phyloP scores from a whole-genome alignment of 768 basidiomycete species.

The Boletus speciosus region DNA sequence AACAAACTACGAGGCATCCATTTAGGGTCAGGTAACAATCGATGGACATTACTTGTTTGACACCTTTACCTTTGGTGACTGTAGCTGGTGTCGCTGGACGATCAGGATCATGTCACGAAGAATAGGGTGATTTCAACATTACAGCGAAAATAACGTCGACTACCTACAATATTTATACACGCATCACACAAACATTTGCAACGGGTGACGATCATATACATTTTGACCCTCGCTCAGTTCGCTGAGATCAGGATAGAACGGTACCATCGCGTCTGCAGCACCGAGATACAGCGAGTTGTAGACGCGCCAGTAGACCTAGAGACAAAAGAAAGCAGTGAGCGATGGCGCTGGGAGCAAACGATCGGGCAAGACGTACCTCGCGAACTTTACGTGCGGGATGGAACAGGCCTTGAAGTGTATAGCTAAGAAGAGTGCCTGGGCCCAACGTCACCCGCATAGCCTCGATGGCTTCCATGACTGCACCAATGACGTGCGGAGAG shows the following conservation, averaged over 20 bases:
- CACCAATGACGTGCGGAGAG: constrained; percentile 95
- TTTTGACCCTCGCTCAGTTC: constrained; percentile 92
- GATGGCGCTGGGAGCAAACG: background rate
- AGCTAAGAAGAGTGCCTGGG: constrained; percentile 87
- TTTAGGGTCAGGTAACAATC: too few relatives aligned
- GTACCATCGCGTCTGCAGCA: constrained; percentile 86
- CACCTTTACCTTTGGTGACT: background rate
- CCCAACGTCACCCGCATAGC: constrained; percentile 96
- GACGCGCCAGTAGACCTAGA: constrained; percentile 82
- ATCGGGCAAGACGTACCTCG: constrained; percentile 56
- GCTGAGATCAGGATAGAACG: constrained; percentile 89
- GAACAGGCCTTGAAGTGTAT: constrained; percentile 92
- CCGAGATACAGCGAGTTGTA: constrained; percentile 95
- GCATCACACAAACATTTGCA: constrained; percentile 77
- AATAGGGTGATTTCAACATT: background rate
- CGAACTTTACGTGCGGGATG: constrained; percentile 96
- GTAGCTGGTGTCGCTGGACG: too few relatives aligned
- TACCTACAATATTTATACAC: constrained; percentile 7
- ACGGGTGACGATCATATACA: constrained; percentile 77
- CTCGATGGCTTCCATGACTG: constrained; percentile 97
- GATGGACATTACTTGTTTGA: too few relatives aligned
- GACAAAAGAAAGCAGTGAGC: constrained; percentile 2
- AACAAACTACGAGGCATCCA: too few relatives aligned
- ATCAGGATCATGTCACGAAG: too few relatives aligned
- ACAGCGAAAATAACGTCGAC: constrained; percentile 1